Conservation (phyloP, 345 rosid genomes). For the Hibiscus syriacus region DNA sequence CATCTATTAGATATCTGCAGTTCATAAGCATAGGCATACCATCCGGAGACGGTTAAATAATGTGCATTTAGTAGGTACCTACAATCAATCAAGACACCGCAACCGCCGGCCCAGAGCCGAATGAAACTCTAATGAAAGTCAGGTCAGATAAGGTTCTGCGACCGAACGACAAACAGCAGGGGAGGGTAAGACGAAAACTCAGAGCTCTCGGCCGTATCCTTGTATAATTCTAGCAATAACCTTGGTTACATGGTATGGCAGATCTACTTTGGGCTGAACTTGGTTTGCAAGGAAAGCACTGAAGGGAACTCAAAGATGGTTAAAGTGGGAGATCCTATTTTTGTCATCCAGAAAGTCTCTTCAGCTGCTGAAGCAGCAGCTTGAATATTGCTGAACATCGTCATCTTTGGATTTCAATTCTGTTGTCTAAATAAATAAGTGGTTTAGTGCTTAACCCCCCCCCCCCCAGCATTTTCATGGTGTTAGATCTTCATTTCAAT, state of each 20-base stretch:
- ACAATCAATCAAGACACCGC: slow-evolving; percentile 66
- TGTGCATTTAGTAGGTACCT: slow-evolving; percentile 40
- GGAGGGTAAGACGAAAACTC: slow-evolving; percentile 40
- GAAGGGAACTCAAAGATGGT: slow-evolving; percentile 36
- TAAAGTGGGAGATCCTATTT: slow-evolving; percentile 62
- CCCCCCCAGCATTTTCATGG: neutral
- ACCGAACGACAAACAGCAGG: slow-evolving; percentile 52
- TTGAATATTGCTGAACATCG: slow-evolving; percentile 23
- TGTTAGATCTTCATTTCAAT: neutral
- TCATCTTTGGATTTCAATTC: neutral
- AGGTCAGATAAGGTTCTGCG: slow-evolving; percentile 63
- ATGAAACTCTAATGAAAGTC: slow-evolving; percentile 46
- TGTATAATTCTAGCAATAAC: neutral
- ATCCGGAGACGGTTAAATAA: neutral
- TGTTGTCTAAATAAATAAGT: neutral
- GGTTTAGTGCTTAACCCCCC: no score
- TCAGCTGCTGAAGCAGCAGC: slow-evolving; percentile 70
- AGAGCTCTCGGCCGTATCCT: neutral
- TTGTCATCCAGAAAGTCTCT: slow-evolving; percentile 41
- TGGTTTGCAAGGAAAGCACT: slow-evolving; percentile 47
- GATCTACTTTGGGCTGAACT: slow-evolving; percentile 78
- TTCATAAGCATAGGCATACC: neutral
- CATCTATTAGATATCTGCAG: neutral
- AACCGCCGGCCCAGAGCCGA: slow-evolving; percentile 54
- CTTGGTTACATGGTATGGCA: slow-evolving; percentile 19